Evolutionary conservation across 2,329 filamentous ascomycete genomes (phyloP).

Genomic region (Chrysoporthe puriensis): DNA sequence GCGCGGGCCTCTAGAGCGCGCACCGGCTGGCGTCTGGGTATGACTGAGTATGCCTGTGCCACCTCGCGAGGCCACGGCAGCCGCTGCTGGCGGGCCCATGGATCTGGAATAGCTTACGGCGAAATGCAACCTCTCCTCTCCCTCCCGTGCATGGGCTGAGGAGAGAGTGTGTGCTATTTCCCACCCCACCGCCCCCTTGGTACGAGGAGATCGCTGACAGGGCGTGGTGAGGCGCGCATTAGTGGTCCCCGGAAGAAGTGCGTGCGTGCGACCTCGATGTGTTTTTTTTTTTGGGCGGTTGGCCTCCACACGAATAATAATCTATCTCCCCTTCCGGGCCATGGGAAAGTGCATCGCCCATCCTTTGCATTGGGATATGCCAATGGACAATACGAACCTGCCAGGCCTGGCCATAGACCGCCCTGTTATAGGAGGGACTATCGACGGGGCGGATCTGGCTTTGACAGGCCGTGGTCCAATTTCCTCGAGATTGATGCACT

Average conservation of each 20-base stretch:
- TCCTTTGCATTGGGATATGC: neutral
- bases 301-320: neutral
- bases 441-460: neutral
- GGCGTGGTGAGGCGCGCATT: conserved; percentile 16
- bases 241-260: neutral
- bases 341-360: conserved; percentile 1
- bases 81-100: neutral
- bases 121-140: conserved; percentile 6
- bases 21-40: neutral
- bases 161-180: neutral
- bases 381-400: conserved; percentile 14
- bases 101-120: conserved; percentile 15
- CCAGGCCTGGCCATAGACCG: conserved; percentile 10
- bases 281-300: neutral
- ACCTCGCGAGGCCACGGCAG: no score
- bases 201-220: conserved; percentile 9
- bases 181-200: neutral
- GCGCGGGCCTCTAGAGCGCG: neutral
- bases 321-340: neutral
- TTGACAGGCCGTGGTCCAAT: conserved; percentile 20
- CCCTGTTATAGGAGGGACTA: conserved; percentile 14
- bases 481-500: conserved; percentile 24
- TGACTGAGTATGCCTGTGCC: no score
- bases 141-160: neutral
- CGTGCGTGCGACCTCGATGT: neutral